These are phyloP conservation scores for cucumber (Cucumis sativus) DNA, from an alignment of 306 rosid species.

Conservation along the genomic window Cucumber_9930_V3 NC_026657.2:9655501-9656000, in stretches of 20 bases:
- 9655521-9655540: background rate
- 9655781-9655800: background rate
- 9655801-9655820: background rate
- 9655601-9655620: constrained; percentile 8
- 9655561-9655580: background rate
- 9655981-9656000: background rate
- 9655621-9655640: background rate
- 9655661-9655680: background rate
- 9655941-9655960: background rate
- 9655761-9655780: background rate
- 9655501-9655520: constrained; percentile 10
- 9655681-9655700: background rate
- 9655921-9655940: background rate
- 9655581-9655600: constrained; percentile 2
- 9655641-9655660: background rate
- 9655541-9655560: background rate
- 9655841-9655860: background rate
- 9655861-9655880: background rate
- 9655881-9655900: background rate
- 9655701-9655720: background rate
- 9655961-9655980: background rate
- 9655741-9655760: background rate
- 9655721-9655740: background rate
- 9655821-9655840: background rate
- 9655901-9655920: background rate